Percentiles rank a stretch among this genome's conserved stretches.
Conservation (phyloP, 2,329 filamentous ascomycete species). For the Pestalotiopsis sp. region DNA sequence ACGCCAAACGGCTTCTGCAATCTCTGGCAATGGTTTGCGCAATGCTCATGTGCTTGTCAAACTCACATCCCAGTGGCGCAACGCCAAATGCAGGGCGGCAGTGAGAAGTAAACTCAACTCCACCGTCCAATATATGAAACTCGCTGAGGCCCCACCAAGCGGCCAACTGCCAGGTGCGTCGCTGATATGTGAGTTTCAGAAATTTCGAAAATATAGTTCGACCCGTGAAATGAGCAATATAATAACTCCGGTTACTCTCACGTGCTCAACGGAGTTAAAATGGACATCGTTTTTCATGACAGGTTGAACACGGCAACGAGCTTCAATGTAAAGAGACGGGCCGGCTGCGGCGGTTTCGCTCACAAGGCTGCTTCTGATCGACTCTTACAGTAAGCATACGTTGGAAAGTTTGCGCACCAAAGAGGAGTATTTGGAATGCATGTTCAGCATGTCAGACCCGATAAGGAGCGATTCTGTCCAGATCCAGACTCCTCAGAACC, state of each 20-base stretch:
- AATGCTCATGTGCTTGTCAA: background rate
- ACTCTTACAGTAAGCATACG: too few species aligned
- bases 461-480: background rate
- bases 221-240: background rate
- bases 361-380: background rate
- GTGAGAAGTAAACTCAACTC: background rate
- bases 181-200: background rate
- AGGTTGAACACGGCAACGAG: too few species aligned
- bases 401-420: background rate
- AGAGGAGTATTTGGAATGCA: background rate
- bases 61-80: background rate
- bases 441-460: background rate
- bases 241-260: background rate
- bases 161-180: background rate
- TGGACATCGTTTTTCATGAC: background rate
- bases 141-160: background rate
- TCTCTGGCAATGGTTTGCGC: background rate
- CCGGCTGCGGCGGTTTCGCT: too few species aligned
- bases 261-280: background rate
- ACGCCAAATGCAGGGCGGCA: background rate
- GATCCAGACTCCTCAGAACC: background rate
- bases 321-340: too few species aligned
- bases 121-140: background rate
- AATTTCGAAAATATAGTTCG: background rate
- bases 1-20: background rate